Evolutionary conservation across 768 basidiomycete species (phyloP).

Genomic region (Kwoniella heveanensis): DNA sequence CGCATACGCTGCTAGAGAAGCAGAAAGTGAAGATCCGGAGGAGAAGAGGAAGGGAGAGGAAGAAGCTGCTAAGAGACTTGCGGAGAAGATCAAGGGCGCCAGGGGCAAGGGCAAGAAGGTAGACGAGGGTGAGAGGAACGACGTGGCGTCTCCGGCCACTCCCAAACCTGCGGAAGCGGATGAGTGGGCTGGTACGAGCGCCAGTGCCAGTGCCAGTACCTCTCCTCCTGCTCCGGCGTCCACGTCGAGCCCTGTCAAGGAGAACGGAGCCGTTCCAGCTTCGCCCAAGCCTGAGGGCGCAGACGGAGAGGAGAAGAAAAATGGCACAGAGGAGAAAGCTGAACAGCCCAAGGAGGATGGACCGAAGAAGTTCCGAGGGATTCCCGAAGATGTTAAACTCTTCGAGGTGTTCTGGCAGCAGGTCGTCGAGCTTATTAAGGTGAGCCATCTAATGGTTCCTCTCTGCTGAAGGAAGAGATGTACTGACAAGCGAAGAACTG

Average conservation of each 20-base stretch:
- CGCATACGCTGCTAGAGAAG: conserved; percentile 93
- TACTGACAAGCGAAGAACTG: conserved; percentile 7
- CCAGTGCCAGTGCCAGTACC: conserved; percentile 22
- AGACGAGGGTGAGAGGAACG: conserved; percentile 27
- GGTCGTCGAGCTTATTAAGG: conserved; percentile 96
- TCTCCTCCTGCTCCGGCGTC: conserved; percentile 1
- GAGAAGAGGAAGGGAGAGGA: conserved; percentile 92
- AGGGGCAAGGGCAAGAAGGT: conserved; percentile 64
- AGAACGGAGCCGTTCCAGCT: conserved; percentile 15
- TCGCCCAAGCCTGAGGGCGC: conserved; percentile 59
- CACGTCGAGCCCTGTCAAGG: conserved; percentile 16
- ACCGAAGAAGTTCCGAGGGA: conserved; percentile 82
- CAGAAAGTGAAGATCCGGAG: conserved; percentile 93
- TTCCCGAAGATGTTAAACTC: conserved; percentile 89
- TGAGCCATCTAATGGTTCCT: conserved; percentile 54
- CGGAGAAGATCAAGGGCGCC: conserved; percentile 78
- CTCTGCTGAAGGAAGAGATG: background rate
- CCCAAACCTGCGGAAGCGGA: conserved; percentile 39
- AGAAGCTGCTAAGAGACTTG: conserved; percentile 81
- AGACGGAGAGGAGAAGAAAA: conserved; percentile 52
- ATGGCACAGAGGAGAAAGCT: conserved; percentile 10
- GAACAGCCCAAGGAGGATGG: conserved; percentile 40
- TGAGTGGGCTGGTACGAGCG: conserved; percentile 29
- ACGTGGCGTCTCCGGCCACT: conserved; percentile 5
- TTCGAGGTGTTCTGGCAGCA: conserved; percentile 99